Evolutionary conservation across 2,329 filamentous ascomycete species (phyloP), one percentile per base, ranked within the genome.

Genomic region (Sordariomycetes sp.): DNA sequence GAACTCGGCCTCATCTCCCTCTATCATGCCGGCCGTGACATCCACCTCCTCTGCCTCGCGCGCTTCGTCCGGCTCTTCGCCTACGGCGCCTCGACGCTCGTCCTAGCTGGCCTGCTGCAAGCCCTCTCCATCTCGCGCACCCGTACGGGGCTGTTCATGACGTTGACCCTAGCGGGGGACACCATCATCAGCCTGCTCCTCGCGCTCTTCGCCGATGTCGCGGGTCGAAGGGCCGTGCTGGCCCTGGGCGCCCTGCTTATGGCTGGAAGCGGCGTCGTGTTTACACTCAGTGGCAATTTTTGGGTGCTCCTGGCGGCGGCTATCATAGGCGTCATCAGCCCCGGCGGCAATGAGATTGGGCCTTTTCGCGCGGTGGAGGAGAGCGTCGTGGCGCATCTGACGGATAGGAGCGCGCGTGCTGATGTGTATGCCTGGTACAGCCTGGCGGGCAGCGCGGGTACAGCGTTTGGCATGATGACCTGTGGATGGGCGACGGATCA

Each of bases 381-480:
- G 51, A 74, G 69, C 12, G 67, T 70, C 5, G 54, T 79, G 3
- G 72, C 75, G 4, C 72, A 78, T 27, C 56, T 79, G 4, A 74
- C 68, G 0, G 47, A 54, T 1, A 43, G 60, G 5, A 51, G 55
- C 3, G 55, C 58, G 4, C 53, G 73, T 29, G 62, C 65, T 37
- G 72, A 79, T 45, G 59, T 79, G 19, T 79, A 72, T 40, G 74
- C 74, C 4, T 79, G 75, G 75, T 79, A 79, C 44, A 68, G 61
- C 6, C 58, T 79, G 6, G 50, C 64, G 2, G 79, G 79, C 3
- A 69, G 65, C 1, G 68, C 72, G 0, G 79, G 79, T 0, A 65
- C 70, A 1, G 77, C 80, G 0, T 59, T 71, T 12, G 79, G 80
- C 2, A 68, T 75, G 39, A 55, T 78, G 29, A 55, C 61, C 0